Base-by-base conservation (phyloP, 768 basidiomycete species). In the Grammothele lineata region DNA sequence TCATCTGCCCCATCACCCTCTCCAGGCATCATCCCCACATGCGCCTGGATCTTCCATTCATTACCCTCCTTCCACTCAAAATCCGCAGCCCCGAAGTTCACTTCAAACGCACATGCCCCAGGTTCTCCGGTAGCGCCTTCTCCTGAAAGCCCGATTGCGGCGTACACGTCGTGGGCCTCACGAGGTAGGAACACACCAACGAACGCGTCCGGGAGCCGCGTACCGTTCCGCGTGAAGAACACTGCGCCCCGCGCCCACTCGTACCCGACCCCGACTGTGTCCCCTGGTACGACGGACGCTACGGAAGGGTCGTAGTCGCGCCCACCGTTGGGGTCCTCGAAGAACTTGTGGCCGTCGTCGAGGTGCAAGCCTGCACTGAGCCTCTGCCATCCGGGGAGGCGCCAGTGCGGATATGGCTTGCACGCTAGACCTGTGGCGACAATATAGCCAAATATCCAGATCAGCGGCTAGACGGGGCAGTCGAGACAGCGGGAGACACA, bases 281-380 rank as follows among this genome's bases (percentile, higher is more conserved):
- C 78, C 1, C 77, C 79, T 7, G 70, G 55, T 1, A 43, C 56
- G 40, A 77, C 66, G 42, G 52, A 63, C 21, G 51, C 57, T 21
- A 67, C 61, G 15, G 49, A 12, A n/a, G 62, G 58, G 33, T 62
- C 64, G 61, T 78, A 85, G 55, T 81, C 78, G 1, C 78, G 74
- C 10, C 83, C 84, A 15, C 83, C 84, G 37, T 78, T 69, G 1
- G 80, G 66, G 56, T 83, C 81, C 55, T 85, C 83, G 48, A 80
- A 85, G 70, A 85, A 86, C 62, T 85, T 86, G 59, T 80, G 74
- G 58, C 82, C 67, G 63, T 86, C 84, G 58, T 86, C 85, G 26
- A 86, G 72, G 54, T 86, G 84, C 22, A 84, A 66, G 1, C 74
- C 83, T 1, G 78, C 77, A 44, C 83, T 83, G 34, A 76, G 66